Percentiles rank a stretch among this genome's conserved stretches.
phyloP scores from a whole-genome alignment of 345 rosid genomes.

The Hibiscus mutabilis region DNA sequence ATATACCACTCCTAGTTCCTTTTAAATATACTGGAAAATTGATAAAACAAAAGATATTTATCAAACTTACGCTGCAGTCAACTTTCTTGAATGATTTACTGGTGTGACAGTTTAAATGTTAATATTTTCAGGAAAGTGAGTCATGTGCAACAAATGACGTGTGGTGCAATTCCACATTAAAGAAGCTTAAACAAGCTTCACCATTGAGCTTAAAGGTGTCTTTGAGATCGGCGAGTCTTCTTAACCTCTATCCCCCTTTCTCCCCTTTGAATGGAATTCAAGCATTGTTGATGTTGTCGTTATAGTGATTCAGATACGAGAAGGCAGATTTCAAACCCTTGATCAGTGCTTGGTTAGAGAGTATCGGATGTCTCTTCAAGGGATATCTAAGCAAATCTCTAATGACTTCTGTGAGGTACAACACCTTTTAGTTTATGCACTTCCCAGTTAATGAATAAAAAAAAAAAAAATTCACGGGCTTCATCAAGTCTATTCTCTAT shows the following conservation, averaged over 20 bases:
- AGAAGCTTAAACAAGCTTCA: slow-evolving; percentile 66
- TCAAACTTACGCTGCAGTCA: background rate
- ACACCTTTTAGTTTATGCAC: background rate
- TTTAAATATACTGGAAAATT: background rate
- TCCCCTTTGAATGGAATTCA: background rate
- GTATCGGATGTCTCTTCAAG: slow-evolving; percentile 78
- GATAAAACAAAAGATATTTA: background rate
- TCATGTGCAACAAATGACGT: slow-evolving; percentile 5
- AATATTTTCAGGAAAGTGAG: background rate
- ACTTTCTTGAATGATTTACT: background rate
- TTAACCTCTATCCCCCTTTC: background rate
- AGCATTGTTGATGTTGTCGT: slow-evolving; percentile 2
- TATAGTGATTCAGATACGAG: slow-evolving; percentile 47
- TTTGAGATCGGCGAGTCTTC: slow-evolving; percentile 74
- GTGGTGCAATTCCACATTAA: slow-evolving; percentile 8
- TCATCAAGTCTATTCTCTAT: background rate
- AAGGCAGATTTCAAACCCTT: slow-evolving; percentile 72
- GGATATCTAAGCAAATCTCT: slow-evolving; percentile 42
- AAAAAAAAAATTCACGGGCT: background rate
- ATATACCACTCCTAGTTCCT: background rate
- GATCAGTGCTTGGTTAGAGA: slow-evolving; percentile 82
- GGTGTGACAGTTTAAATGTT: background rate
- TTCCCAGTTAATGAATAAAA: background rate
- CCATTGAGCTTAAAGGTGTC: slow-evolving; percentile 91
- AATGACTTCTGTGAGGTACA: slow-evolving; percentile 72